Evolutionary conservation across 768 basidiomycete species (phyloP).

Genomic region (Russula griseocarnosa): DNA sequence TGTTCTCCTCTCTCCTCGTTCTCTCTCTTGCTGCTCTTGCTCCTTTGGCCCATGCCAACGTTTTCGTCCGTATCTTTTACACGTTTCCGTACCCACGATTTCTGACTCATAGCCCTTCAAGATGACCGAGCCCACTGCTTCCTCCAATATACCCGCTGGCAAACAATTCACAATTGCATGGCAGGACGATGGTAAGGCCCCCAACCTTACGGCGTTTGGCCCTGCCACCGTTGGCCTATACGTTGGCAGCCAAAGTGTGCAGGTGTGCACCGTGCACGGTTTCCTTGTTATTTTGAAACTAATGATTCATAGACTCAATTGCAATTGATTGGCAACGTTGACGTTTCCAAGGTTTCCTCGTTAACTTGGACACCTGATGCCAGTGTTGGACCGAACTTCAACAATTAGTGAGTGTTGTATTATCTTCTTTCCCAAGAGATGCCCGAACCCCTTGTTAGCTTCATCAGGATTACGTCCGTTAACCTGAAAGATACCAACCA

Average conservation of each 20-base stretch:
- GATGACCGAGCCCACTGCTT: constrained; percentile 54
- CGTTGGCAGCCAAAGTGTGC: constrained; percentile 55
- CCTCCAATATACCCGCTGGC: constrained; percentile 49
- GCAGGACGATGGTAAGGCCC: constrained; percentile 51
- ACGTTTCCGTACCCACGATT: neutral
- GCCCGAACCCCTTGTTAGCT: constrained; percentile 41
- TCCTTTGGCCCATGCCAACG: constrained; percentile 18
- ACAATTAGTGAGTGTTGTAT: constrained; percentile 47
- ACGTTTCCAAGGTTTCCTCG: constrained; percentile 48
- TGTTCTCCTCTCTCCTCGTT: constrained; percentile 21
- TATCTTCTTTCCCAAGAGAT: neutral
- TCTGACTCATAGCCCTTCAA: constrained; percentile 30
- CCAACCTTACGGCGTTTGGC: constrained; percentile 52
- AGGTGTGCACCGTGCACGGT: constrained; percentile 41
- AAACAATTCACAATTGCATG: constrained; percentile 50
- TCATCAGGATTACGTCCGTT: constrained; percentile 71
- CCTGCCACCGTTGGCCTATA: constrained; percentile 53
- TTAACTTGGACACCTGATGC: constrained; percentile 51
- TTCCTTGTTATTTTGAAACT: constrained; percentile 24
- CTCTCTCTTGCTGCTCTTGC: constrained; percentile 20
- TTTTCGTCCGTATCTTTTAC: constrained; percentile 21
- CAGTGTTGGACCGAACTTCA: constrained; percentile 51
- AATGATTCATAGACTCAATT: constrained; percentile 46
- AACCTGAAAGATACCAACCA: constrained; percentile 47
- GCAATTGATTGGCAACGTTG: constrained; percentile 47